Evolutionary conservation across 1,284 basidiomycete species (phyloP).

Genomic region (Rhodotorula sp.): DNA sequence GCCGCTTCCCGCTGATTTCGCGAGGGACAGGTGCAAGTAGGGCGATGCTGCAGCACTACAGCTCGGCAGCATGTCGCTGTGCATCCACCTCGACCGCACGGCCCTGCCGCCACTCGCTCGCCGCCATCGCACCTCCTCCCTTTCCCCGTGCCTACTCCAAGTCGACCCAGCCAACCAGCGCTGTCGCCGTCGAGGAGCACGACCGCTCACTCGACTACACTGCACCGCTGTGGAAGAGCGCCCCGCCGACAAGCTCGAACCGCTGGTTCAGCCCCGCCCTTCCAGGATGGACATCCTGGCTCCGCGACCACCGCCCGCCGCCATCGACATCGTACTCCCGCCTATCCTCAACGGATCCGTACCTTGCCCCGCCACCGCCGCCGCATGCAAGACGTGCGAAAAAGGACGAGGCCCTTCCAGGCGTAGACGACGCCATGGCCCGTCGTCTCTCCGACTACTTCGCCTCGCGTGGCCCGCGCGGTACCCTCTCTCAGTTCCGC

Average conservation of each 20-base stretch:
- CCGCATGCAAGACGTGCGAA: too few relatives aligned
- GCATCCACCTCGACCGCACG: conserved; percentile 27
- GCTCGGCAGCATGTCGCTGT: conserved; percentile 21
- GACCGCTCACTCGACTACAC: conserved; percentile 3
- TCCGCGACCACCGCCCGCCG: neutral
- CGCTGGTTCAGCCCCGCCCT: conserved; percentile 5
- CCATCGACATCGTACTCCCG: neutral
- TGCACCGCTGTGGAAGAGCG: conserved; percentile 1
- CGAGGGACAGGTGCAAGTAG: neutral
- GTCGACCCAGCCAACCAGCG: neutral
- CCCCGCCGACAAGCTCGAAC: neutral
- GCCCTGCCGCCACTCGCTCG: conserved; percentile 20
- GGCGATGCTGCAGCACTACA: conserved; percentile 3
- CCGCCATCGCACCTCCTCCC: neutral
- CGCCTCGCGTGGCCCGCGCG: conserved; percentile 5
- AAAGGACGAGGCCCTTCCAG: too few relatives aligned
- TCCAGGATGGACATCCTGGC: conserved; percentile 11
- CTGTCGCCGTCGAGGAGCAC: too few relatives aligned
- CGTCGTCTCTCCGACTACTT: conserved; percentile 12
- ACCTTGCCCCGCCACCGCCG: neutral
- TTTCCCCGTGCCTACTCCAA: neutral
- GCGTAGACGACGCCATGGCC: neutral
- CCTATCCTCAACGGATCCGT: neutral
- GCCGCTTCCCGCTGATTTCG: neutral
- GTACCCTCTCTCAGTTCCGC: neutral